Percentiles rank a stretch among this genome's conserved stretches.
phyloP scores from a whole-genome alignment of 2,329 filamentous ascomycete genomes.

The Cladosporium cucumerinum region DNA sequence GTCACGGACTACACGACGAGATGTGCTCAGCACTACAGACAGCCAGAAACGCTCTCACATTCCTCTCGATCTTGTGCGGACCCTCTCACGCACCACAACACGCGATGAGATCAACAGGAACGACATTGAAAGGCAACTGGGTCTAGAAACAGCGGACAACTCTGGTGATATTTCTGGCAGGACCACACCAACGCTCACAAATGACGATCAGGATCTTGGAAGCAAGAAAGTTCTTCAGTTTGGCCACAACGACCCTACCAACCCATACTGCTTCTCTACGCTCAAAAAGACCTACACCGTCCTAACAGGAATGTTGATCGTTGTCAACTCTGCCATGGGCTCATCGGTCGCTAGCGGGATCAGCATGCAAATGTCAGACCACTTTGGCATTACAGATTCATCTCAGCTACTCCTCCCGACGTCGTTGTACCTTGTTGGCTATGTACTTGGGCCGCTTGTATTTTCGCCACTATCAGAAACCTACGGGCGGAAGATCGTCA shows the following conservation, averaged over 20 bases:
- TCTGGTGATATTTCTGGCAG: slow-evolving; percentile 5
- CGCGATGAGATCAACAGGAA: slow-evolving; percentile 4
- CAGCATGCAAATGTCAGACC: slow-evolving; percentile 45
- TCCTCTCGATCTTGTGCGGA: slow-evolving; percentile 4
- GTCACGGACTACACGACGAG: slow-evolving; percentile 1
- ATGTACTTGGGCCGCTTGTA: slow-evolving; percentile 43
- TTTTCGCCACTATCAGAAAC: slow-evolving; percentile 45
- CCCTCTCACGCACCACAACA: not conserved
- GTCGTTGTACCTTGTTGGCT: slow-evolving; percentile 51
- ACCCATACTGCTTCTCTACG: slow-evolving; percentile 33
- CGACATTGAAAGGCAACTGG: slow-evolving; percentile 9
- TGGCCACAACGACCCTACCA: slow-evolving; percentile 33
- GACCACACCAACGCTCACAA: not conserved
- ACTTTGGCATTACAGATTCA: slow-evolving; percentile 54
- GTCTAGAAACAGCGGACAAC: slow-evolving; percentile 1
- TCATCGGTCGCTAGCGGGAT: slow-evolving; percentile 61
- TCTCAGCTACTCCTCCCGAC: slow-evolving; percentile 46
- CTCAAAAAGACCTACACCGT: slow-evolving; percentile 54
- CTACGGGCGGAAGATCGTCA: slow-evolving; percentile 45
- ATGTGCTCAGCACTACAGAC: not conserved
- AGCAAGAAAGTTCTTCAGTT: slow-evolving; percentile 30
- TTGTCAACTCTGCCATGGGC: slow-evolving; percentile 66
- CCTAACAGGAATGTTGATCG: slow-evolving; percentile 54
- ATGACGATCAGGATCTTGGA: not conserved
- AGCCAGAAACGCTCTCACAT: not conserved